These are phyloP conservation scores for Ambrosiella beaveri DNA, from an alignment of 2,329 filamentous ascomycete species.

Conservation along the genomic window DNA sequence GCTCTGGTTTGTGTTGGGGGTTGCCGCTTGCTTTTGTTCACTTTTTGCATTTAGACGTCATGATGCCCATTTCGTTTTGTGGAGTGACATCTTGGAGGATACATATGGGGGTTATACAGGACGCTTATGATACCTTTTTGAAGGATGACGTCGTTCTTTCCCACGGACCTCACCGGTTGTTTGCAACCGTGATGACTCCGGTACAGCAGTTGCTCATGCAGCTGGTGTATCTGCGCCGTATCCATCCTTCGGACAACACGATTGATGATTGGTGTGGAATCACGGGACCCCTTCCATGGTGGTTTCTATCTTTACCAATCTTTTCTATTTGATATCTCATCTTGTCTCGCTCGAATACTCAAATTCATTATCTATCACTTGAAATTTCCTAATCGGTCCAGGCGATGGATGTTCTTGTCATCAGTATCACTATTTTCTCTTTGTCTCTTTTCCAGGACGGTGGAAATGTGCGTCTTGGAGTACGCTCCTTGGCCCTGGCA, in stretches of 20 bases:
- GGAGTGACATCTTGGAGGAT: background rate
- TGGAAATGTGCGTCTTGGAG: too few relatives aligned
- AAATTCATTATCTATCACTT: background rate
- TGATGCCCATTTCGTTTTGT: conserved; percentile 10
- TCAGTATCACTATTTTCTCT: background rate
- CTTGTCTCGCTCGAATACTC: conserved; percentile 3
- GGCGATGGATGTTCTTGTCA: background rate
- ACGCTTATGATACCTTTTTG: conserved; percentile 1
- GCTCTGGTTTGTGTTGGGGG: conserved; percentile 1
- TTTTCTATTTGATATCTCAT: background rate
- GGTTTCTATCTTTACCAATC: conserved; percentile 5
- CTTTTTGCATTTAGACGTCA: conserved; percentile 13
- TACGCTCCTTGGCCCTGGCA: too few relatives aligned
- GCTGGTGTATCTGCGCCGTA: too few relatives aligned
- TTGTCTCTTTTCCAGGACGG: too few relatives aligned
- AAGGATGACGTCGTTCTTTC: background rate
- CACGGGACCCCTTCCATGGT: background rate
- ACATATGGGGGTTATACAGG: background rate
- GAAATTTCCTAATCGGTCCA: conserved; percentile 3
- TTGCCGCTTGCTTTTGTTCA: conserved; percentile 3
- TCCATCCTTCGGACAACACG: too few relatives aligned
- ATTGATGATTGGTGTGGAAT: too few relatives aligned
- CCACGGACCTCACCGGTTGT: background rate
- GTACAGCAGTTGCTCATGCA: too few relatives aligned
- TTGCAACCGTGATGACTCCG: background rate